These are phyloP conservation scores for Phyllosticta ampelicida DNA, from an alignment of 2,329 filamentous ascomycete genomes.

Conservation along the genomic window DNA sequence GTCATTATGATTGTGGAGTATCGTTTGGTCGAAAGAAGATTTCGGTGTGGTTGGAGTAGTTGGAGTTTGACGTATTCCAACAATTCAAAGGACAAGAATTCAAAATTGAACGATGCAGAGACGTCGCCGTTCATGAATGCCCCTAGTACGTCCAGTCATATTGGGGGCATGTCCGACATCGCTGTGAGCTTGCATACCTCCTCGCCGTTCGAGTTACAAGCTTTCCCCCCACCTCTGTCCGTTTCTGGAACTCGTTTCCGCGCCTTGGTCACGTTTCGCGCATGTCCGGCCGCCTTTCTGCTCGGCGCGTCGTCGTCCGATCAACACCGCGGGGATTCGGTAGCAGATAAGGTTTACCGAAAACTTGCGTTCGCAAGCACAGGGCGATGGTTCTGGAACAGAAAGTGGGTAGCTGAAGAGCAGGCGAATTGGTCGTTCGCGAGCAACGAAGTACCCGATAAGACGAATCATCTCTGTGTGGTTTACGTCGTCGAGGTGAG, in stretches of 20 bases:
- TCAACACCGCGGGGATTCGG: background rate
- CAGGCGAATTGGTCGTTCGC: background rate
- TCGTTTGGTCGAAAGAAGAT: background rate
- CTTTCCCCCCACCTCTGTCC: background rate
- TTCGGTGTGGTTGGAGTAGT: background rate
- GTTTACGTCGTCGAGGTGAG: background rate
- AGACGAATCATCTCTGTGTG: background rate
- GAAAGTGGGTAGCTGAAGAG: background rate
- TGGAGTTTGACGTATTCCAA: background rate
- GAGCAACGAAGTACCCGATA: background rate
- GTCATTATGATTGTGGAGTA: constrained; percentile 1
- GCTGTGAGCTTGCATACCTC: background rate
- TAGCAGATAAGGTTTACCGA: background rate
- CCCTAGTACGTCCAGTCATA: background rate
- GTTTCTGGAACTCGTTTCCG: background rate
- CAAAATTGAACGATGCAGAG: background rate
- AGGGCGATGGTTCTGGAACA: background rate
- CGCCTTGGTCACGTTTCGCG: background rate
- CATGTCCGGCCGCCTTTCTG: background rate
- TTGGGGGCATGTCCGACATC: background rate
- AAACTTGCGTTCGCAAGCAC: background rate
- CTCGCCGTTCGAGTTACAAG: background rate
- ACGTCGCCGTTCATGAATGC: no score
- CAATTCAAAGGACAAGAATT: background rate
- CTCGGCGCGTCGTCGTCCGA: background rate